Conservation (phyloP, 192 early-diverging fungal genomes). For the Backusella luteola region DNA sequence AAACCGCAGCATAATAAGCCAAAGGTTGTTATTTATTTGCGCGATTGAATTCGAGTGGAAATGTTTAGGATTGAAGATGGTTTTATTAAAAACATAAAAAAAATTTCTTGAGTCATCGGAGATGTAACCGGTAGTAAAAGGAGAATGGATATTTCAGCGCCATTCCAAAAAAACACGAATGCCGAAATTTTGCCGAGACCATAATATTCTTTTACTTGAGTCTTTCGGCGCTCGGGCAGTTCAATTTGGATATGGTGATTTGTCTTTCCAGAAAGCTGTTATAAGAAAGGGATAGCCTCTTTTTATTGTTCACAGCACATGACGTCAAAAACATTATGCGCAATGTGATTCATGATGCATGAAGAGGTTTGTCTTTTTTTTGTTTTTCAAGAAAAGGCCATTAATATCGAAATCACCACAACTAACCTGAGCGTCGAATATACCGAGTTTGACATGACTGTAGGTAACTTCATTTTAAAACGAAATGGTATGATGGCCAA, state of each 20-base stretch:
- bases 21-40: not conserved
- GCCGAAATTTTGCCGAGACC: not conserved
- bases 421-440: not conserved
- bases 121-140: not conserved
- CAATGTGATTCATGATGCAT: not conserved
- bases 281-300: not conserved
- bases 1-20: not conserved
- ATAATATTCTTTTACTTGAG: not conserved
- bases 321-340: not conserved
- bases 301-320: not conserved
- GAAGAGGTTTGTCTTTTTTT: not conserved
- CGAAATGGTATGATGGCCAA: not conserved
- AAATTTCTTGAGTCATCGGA: not conserved
- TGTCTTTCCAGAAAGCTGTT: not conserved
- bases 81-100: not conserved
- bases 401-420: too few relatives aligned
- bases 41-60: not conserved
- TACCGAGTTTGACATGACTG: not conserved
- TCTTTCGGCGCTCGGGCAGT: not conserved
- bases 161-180: not conserved
- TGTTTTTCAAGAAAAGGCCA: not conserved
- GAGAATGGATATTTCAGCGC: not conserved
- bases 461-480: not conserved
- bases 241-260: not conserved
- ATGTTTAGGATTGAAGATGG: not conserved